Base-by-base conservation (phyloP, 2,329 filamentous ascomycete genomes). In the Neocatenulostroma microsporum region DNA sequence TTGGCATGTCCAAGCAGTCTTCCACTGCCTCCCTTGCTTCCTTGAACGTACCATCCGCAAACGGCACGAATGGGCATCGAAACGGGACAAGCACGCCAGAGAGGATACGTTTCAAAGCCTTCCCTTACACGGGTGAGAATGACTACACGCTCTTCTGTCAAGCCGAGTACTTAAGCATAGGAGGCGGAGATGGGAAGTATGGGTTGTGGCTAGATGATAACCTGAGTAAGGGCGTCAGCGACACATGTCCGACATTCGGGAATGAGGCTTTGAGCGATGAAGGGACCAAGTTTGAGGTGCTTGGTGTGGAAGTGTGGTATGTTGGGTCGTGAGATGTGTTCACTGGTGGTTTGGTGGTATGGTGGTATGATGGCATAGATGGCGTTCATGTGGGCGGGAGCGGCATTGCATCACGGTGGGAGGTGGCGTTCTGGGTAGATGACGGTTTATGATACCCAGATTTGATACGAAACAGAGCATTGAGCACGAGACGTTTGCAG, bases 131-230 rank as follows among this genome's bases (percentile, higher is more conserved):
- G 39, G 91, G 91, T 4, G 76, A 94, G 26, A 96, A 98, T 60
- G 91, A 96, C 61, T 98, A 94, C 59, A 86, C 89, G 68, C 91
- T 96, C 49, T 83, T 93, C 54, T 96, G 89, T 62, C 87, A 96
- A 63, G 70, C 77, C 3, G 76, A 80, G 17, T 96, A 84, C 58
- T 62, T 98, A 28, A 91, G 84, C 53, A 73, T 96, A 14, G 91
- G 91, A 9, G 89, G 86, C 37, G 78, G 68, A 0, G 87, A 94
- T 50, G 89, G 91, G 1, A 83, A 84, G 51, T 96, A 91, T 58
- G 91, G 91, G 2, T 68, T 98, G 5, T 96, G 91, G 91, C 72
- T 98, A 10, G 85, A 95, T 57, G 82, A 89, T 49, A 77, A 76
- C 13, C 76, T 96, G 30, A 84, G 89, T 45, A 76, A 81, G 39